Base-by-base conservation (phyloP, 495 filamentous ascomycete species). In the Xylaria grammica region DNA sequence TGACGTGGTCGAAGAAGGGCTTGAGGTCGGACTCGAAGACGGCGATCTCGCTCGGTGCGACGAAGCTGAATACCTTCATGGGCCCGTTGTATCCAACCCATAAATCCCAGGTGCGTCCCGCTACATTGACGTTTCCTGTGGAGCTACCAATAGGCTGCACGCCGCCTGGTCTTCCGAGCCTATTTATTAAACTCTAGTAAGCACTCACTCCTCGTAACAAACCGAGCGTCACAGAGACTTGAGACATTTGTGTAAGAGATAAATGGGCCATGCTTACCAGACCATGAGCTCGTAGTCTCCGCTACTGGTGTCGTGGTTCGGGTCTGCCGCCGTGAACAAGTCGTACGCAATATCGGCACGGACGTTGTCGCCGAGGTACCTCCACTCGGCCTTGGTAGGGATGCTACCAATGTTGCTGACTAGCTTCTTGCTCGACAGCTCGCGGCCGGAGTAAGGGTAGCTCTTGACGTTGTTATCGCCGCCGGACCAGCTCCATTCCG, bases 201-300 rank as follows among this genome's bases (percentile, higher is more conserved):
- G 57, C 29, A 15, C 32, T 60, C 30, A 13, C 27, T 34, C 15
- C 13, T 27, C 30, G n/a, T 1, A 0, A 11, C 36, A 17, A 15
- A 26, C 30, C 1, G 8, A 19, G 19, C 26, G 19, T 38, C 26
- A 10, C 19, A 44, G 32, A 24, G 5, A 5, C 11, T 15, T 17
- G 40, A n/a, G n/a, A n/a, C 40, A 15, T 42, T 3, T 9, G 15
- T 9, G 15, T 17, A 15, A 17, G 36, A 22, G 13, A 17, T 19
- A 60, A 27, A n/a, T 11, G 15, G 17, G 22, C 13, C 2, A 26
- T 19, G 24, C 75, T 63, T 63, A 82, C 88, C 89, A 91, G 69
- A 91, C 79, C 88, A 91, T 91, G 72, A 91, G 80, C 75, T 91
- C 88, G 73, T 88, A 89, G 67, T 85, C 78, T 27, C 77, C 74